These are phyloP conservation scores for Lentinula lateritia DNA, from an alignment of 768 basidiomycete species.

Conservation along the genomic window DNA sequence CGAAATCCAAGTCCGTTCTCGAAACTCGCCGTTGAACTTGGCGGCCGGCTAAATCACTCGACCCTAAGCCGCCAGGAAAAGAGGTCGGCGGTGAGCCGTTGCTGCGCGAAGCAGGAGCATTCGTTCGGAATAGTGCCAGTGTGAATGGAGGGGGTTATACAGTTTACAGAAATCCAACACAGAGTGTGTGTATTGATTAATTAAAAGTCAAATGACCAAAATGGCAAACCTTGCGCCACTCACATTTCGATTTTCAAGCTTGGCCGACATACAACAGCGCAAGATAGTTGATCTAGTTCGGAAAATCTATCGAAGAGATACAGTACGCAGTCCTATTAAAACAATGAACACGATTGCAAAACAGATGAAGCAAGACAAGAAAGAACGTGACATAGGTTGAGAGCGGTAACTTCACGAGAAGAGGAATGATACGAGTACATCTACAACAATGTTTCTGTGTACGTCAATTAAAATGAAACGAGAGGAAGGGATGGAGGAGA, in stretches of 20 bases:
- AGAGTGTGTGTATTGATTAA: not conserved
- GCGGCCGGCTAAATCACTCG: conserved; percentile 35
- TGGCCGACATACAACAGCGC: not conserved
- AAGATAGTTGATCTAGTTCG: not conserved
- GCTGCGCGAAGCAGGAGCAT: conserved; percentile 37
- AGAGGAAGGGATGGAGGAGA: not conserved
- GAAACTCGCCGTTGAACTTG: conserved; percentile 51
- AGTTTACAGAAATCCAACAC: not conserved
- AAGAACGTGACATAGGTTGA: conserved; percentile 7
- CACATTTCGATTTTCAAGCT: not conserved
- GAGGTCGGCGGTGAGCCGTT: conserved; percentile 38
- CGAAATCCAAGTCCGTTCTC: conserved; percentile 77
- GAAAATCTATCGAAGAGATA: not conserved
- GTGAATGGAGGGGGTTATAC: conserved; percentile 22
- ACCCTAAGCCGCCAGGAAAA: conserved; percentile 44
- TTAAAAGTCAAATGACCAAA: not conserved
- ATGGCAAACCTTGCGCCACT: not conserved
- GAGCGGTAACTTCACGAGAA: conserved; percentile 5
- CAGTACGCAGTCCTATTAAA: not conserved
- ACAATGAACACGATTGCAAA: conserved; percentile 1
- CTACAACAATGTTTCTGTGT: conserved; percentile 23
- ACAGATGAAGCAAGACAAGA: conserved; percentile 8
- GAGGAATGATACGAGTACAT: conserved; percentile 28
- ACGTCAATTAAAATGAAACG: conserved; percentile 9
- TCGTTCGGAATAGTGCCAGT: conserved; percentile 65